Evolutionary conservation across 257 asterid genomes (phyloP).

Genomic region (Rehmannia glutinosa): DNA sequence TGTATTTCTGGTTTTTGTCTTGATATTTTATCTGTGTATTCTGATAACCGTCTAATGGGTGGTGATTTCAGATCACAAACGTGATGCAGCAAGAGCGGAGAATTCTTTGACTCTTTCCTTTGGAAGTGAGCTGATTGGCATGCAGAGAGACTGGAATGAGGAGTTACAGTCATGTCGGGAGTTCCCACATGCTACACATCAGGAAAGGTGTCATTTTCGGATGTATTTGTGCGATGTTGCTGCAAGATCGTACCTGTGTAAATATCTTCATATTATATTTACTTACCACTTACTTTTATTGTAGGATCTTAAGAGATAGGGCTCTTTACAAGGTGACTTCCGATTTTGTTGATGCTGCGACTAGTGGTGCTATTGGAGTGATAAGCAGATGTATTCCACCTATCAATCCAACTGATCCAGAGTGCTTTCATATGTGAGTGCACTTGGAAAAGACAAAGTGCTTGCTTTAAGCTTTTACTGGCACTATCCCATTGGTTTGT

Average conservation of each 20-base stretch:
- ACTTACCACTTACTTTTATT: not conserved
- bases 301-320: constrained; percentile 76
- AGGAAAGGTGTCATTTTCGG: constrained; percentile 53
- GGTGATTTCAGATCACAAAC: constrained; percentile 60
- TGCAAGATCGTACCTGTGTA: not conserved
- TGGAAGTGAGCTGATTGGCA: constrained; percentile 88
- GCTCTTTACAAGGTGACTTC: constrained; percentile 84
- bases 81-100: constrained; percentile 86
- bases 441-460: not conserved
- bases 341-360: constrained; percentile 85
- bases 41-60: constrained; percentile 7
- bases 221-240: constrained; percentile 5
- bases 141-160: constrained; percentile 94
- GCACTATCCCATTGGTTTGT: not conserved
- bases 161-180: constrained; percentile 87
- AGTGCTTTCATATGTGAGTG: constrained; percentile 84
- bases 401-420: constrained; percentile 89
- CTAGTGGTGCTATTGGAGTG: constrained; percentile 82
- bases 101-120: constrained; percentile 66
- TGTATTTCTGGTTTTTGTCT: not conserved
- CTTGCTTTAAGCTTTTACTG: not conserved
- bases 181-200: constrained; percentile 64
- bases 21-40: constrained; percentile 5
- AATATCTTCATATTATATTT: not conserved
- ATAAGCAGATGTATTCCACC: constrained; percentile 83